Evolutionary conservation across 106 monocot species (phyloP).

Genomic region (Platanthera zijinensis): DNA sequence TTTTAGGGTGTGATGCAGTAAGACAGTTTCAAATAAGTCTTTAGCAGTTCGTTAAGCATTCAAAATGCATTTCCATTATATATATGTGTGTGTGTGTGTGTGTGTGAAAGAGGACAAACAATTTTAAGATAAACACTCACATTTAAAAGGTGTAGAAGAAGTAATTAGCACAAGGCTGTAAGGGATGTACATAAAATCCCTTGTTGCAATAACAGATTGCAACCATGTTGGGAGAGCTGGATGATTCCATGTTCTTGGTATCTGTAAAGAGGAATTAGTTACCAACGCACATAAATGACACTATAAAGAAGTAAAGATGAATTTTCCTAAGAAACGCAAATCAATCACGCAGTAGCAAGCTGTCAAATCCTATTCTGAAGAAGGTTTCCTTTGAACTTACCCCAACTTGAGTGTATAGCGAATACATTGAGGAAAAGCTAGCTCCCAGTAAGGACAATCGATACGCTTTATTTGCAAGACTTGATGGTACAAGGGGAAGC

Average conservation of each 20-base stretch:
- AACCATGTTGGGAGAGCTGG: conserved; percentile 54
- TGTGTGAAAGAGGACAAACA: not conserved
- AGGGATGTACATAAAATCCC: conserved; percentile 67
- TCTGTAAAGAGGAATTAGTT: conserved; percentile 30
- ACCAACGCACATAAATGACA: not conserved
- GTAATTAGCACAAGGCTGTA: conserved; percentile 66
- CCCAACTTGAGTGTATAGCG: conserved; percentile 56
- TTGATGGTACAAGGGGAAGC: conserved; percentile 51
- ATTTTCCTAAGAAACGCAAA: conserved; percentile 1
- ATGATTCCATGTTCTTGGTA: conserved; percentile 77
- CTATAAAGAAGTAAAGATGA: not conserved
- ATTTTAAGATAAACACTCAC: conserved; percentile 31
- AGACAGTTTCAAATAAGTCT: not conserved
- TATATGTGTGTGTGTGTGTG: not conserved
- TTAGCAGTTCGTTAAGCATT: not conserved
- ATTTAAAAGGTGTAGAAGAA: conserved; percentile 60
- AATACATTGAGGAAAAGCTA: conserved; percentile 57
- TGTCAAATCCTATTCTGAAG: not conserved
- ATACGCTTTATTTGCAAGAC: conserved; percentile 50
- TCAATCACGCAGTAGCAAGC: not conserved
- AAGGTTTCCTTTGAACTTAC: conserved; percentile 17
- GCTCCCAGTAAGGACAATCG: conserved; percentile 64
- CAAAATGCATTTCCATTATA: not conserved
- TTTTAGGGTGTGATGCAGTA: not conserved
- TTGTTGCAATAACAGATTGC: conserved; percentile 56